phyloP scores from a whole-genome alignment of 768 basidiomycete species.

The Kwoniella dejecticola region DNA sequence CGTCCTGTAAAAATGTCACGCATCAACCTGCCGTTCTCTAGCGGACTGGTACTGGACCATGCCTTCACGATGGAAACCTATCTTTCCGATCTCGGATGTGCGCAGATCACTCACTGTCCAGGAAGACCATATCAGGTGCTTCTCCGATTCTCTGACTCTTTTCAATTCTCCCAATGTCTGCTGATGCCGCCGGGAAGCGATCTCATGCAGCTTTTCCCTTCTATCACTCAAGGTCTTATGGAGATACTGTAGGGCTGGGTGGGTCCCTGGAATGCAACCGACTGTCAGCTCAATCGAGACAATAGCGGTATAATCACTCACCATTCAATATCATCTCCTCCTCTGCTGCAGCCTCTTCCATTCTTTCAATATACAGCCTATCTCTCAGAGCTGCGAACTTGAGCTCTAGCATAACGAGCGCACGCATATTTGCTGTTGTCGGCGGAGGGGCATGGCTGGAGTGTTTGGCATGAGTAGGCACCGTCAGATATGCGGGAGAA shows the following conservation, averaged over 20 bases:
- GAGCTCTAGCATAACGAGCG: conserved; percentile 84
- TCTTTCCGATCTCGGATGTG: too few relatives aligned
- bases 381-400: conserved; percentile 87
- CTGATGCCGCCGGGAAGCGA: conserved; percentile 72
- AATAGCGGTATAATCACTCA: too few relatives aligned
- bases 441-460: conserved; percentile 42
- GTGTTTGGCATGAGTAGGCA: conserved; percentile 58
- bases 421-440: conserved; percentile 75
- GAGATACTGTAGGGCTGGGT: conserved; percentile 82
- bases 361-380: conserved; percentile 86
- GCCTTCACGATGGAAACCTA: background rate
- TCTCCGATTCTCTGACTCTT: conserved; percentile 69
- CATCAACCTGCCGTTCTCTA: too few relatives aligned
- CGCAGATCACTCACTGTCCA: conserved; percentile 81
- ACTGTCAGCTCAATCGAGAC: too few relatives aligned
- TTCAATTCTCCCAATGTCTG: conserved; percentile 68
- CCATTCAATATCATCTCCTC: conserved; percentile 77
- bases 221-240: conserved; percentile 76
- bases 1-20: conserved; percentile 60
- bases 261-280: conserved; percentile 68
- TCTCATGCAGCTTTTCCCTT: conserved; percentile 75
- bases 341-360: conserved; percentile 87
- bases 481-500: conserved; percentile 57
- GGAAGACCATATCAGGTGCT: conserved; percentile 79
- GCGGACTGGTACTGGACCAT: too few relatives aligned